A percentile compares a stretch with the other conserved stretches of the same genome.
These are phyloP conservation scores for Dendryphion nanum DNA, from an alignment of 2,329 filamentous ascomycete genomes.

Conservation along the genomic window DNA sequence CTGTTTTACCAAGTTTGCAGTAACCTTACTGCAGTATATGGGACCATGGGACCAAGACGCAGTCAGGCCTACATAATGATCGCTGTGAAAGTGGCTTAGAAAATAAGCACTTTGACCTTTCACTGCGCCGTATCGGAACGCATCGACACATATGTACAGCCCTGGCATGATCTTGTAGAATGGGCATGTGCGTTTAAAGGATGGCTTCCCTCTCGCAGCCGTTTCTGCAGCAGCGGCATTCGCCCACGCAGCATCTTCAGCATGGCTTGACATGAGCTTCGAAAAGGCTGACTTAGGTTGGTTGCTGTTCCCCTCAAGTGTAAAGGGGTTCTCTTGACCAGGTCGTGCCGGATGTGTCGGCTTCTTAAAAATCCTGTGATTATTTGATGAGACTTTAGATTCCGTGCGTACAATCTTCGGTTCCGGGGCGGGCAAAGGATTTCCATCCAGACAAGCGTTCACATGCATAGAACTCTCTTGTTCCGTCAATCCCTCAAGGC, in stretches of 20 bases:
- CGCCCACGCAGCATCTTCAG: constrained; percentile 87
- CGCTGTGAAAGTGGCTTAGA: constrained; percentile 95
- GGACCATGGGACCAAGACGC: constrained; percentile 88
- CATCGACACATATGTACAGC: constrained; percentile 90
- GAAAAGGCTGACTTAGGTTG: constrained; percentile 71
- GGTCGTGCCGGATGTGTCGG: constrained; percentile 68
- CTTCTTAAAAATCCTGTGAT: constrained; percentile 60
- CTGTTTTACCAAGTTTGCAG: constrained; percentile 81
- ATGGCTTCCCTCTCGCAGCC: constrained; percentile 76
- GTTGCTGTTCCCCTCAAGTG: constrained; percentile 45
- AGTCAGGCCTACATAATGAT: constrained; percentile 92
- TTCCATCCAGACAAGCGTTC: constrained; percentile 88
- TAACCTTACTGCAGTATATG: constrained; percentile 94
- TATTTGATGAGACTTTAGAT: constrained; percentile 11
- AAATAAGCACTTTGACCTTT: constrained; percentile 94
- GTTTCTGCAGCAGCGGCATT: constrained; percentile 77
- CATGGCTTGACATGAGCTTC: constrained; percentile 88
- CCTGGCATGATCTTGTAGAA: constrained; percentile 99
- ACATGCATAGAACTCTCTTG: constrained; percentile 80
- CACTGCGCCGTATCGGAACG: constrained; percentile 91
- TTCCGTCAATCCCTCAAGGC: constrained; percentile 55
- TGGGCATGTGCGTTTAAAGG: constrained; percentile 86
- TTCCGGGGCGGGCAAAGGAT: constrained; percentile 58
- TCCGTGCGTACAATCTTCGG: constrained; percentile 10
- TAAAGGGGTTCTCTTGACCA: constrained; percentile 77